A percentile compares a stretch with the other conserved stretches of the same genome.
phyloP scores from a whole-genome alignment of 495 filamentous ascomycete genomes.

The Xanthoparmelia taractica region DNA sequence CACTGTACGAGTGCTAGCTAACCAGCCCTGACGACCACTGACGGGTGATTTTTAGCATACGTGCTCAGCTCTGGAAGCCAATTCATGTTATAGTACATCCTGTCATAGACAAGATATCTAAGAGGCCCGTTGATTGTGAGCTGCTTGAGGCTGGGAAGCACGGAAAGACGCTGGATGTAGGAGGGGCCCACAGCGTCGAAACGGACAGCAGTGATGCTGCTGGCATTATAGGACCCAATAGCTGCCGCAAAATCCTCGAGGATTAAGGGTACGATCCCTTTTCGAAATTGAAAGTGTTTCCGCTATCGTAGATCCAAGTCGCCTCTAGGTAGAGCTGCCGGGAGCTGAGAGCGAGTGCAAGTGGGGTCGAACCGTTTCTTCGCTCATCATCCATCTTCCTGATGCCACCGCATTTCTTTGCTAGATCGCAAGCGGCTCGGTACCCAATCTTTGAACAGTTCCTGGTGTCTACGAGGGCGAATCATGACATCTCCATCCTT shows the following conservation, averaged over 20 bases:
- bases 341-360: slow-evolving; percentile 4
- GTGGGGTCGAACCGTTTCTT: neutral
- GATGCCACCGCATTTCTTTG: neutral
- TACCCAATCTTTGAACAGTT: neutral
- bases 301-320: slow-evolving; percentile 6
- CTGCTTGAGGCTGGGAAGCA: neutral
- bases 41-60: neutral
- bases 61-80: neutral
- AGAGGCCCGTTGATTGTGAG: neutral
- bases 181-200: fast-evolving
- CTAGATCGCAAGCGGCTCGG: neutral
- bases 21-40: neutral
- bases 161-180: neutral
- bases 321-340: slow-evolving; percentile 9
- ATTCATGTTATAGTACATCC: neutral
- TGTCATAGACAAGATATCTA: too few species aligned
- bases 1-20: too few species aligned
- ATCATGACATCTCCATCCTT: neutral
- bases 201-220: neutral
- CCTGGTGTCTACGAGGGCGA: neutral
- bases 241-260: neutral
- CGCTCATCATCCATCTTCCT: neutral
- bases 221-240: neutral
- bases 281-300: neutral
- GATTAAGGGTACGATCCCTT: neutral